Evolutionary conservation across 2,329 filamentous ascomycete species (phyloP).

Genomic region (Trichophyton simii): DNA sequence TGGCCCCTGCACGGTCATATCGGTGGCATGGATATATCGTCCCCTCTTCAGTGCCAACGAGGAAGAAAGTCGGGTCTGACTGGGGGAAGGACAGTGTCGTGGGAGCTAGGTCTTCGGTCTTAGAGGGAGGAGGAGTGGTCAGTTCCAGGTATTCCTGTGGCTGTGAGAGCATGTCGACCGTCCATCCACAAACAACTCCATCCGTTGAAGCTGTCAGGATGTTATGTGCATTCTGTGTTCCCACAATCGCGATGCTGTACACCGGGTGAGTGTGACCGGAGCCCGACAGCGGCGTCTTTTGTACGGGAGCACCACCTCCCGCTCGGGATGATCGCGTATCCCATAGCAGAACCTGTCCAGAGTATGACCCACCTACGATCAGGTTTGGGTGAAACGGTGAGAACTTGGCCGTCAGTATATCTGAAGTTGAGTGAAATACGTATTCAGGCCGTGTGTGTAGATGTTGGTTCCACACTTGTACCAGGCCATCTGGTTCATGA

Average conservation of each 20-base stretch:
- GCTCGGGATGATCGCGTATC: slow-evolving; percentile 82
- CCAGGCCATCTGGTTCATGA: slow-evolving; percentile 81
- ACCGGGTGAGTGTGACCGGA: slow-evolving; percentile 93
- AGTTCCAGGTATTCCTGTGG: slow-evolving; percentile 89
- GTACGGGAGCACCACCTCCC: slow-evolving; percentile 56
- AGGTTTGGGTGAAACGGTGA: slow-evolving; percentile 97
- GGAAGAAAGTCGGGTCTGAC: slow-evolving; percentile 92
- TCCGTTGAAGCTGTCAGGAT: slow-evolving; percentile 96
- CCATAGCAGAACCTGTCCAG: slow-evolving; percentile 91
- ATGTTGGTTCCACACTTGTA: slow-evolving; percentile 95
- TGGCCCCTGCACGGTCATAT: slow-evolving; percentile 93
- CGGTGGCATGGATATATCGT: slow-evolving; percentile 92
- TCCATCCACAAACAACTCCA: slow-evolving; percentile 93
- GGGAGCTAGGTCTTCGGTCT: slow-evolving; percentile 87
- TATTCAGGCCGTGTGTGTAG: slow-evolving; percentile 92
- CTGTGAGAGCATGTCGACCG: slow-evolving; percentile 92
- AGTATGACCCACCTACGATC: slow-evolving; percentile 91
- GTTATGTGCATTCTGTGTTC: slow-evolving; percentile 97
- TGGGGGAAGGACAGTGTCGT: slow-evolving; percentile 91
- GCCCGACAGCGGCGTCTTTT: slow-evolving; percentile 90
- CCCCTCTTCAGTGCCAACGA: slow-evolving; percentile 93
- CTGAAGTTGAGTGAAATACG: slow-evolving; percentile 89
- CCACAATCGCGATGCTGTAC: slow-evolving; percentile 89
- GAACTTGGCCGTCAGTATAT: slow-evolving; percentile 90
- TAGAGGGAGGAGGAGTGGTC: slow-evolving; percentile 69